A percentile compares a stretch with the other conserved stretches of the same genome.
Evolutionary conservation across 768 basidiomycete species (phyloP).

Genomic region (Asterophora parasitica): DNA sequence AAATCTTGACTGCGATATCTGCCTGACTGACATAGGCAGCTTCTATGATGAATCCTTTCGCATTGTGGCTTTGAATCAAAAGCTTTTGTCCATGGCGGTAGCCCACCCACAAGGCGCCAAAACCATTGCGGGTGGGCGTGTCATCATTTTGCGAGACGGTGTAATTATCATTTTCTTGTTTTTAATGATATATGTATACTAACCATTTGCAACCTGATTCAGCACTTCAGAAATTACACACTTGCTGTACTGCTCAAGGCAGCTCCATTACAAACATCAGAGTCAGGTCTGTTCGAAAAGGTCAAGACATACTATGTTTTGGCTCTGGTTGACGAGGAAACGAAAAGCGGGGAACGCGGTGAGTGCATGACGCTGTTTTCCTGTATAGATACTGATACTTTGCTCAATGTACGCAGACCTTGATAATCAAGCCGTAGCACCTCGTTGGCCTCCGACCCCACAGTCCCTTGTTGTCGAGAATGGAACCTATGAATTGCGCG

Average conservation of each 20-base stretch:
- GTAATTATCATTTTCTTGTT: slow-evolving; percentile 39
- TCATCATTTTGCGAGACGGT: slow-evolving; percentile 77
- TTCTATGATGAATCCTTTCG: slow-evolving; percentile 72
- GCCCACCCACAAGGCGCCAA: slow-evolving; percentile 62
- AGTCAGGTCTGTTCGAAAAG: slow-evolving; percentile 41
- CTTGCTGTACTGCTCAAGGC: slow-evolving; percentile 68
- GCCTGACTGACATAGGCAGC: slow-evolving; percentile 63
- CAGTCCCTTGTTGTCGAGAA: slow-evolving; percentile 42
- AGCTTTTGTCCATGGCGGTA: slow-evolving; percentile 55
- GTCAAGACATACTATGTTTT: slow-evolving; percentile 62
- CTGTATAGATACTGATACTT: neutral
- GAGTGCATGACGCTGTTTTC: slow-evolving; percentile 4
- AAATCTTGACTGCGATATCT: slow-evolving; percentile 64
- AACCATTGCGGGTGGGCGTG: slow-evolving; percentile 64
- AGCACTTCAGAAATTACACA: slow-evolving; percentile 76
- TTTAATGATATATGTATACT: slow-evolving; percentile 6
- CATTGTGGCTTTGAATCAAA: slow-evolving; percentile 58
- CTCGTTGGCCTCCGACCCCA: slow-evolving; percentile 70
- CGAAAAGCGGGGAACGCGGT: slow-evolving; percentile 57
- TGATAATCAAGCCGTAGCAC: slow-evolving; percentile 54
- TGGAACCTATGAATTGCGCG: slow-evolving; percentile 60
- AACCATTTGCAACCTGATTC: neutral
- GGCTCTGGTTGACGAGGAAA: slow-evolving; percentile 60
- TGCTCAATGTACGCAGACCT: slow-evolving; percentile 41
- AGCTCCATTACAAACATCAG: slow-evolving; percentile 43